Base-by-base conservation (phyloP, 2,329 filamentous ascomycete genomes). In the Aspergillus candidus region DNA sequence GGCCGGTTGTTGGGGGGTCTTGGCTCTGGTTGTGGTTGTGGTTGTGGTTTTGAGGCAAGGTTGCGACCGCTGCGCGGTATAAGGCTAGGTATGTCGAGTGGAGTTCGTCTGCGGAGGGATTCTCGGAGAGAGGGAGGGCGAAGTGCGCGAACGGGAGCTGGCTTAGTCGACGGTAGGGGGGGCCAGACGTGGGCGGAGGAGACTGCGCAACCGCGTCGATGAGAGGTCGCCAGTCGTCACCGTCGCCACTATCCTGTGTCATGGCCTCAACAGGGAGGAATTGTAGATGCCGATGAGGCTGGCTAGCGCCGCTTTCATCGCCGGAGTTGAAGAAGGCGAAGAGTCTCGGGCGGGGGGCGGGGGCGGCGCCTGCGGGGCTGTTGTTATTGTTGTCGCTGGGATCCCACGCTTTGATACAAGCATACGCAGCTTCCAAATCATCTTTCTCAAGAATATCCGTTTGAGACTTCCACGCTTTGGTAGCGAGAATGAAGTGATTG, bases 81-180 rank as follows among this genome's bases (percentile, higher is more conserved):
- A 69, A 54, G 8, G 69, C 58, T 3, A 69, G 27, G 33, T 72
- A 72, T n/a, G 63, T 64, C 1, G 51, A 35, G 49, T 67, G 61
- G 6, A 72, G 51, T 0, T 50, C 54, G 11, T 65, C 53, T 0
- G 66, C 56, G 1, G 66, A 67, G 1, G 72, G 66, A n/a, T 71
- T 61, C 1, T 52, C 44, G 0, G 69, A 64, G 18, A 78, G 54
- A 1, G 53, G 56, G 8, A 65, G 60, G 0, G 70, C 72, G 54
- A 74, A 78, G 45, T 76, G 71, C 10, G 66, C 61, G 46, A 79
- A 74, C 1, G 76, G 74, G n/a, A 79, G 49, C n/a, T 54, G 49
- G 2, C 53, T 49, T 7, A 63, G 47, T 11, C 54, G 51, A 36
- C 53, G 51, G 41, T 59, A 59, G 35, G 60, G 45, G n/a, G 51